Evolutionary conservation across 164 flowering plant genomes (phyloP).

Genomic region (Tetracentron sinense): DNA sequence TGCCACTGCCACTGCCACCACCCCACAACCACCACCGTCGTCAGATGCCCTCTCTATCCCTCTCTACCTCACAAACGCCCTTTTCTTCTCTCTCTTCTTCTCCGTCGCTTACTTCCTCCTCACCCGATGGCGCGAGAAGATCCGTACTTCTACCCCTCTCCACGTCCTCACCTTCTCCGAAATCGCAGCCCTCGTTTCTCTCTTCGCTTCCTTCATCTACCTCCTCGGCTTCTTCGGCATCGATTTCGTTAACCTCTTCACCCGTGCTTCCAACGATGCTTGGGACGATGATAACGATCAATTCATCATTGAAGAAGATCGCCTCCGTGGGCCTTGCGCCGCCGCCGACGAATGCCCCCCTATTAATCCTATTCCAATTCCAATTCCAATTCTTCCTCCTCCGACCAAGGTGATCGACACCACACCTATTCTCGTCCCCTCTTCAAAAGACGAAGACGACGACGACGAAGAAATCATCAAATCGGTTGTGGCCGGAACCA

Average conservation of each 20-base stretch:
- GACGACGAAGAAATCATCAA: slow-evolving; percentile 45
- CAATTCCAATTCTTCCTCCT: no score
- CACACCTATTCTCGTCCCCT: no score
- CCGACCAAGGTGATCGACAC: slow-evolving; percentile 4
- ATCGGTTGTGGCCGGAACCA: slow-evolving; percentile 35
- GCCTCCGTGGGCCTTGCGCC: slow-evolving; percentile 7
- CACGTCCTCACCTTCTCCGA: slow-evolving; percentile 44
- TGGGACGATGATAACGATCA: slow-evolving; percentile 13
- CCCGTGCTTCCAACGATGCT: slow-evolving; percentile 19
- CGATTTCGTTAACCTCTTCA: slow-evolving; percentile 36
- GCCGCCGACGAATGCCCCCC: no score
- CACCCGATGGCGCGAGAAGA: slow-evolving; percentile 53
- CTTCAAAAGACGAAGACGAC: slow-evolving; percentile 26
- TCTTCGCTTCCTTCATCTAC: slow-evolving; percentile 42
- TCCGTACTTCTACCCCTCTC: slow-evolving; percentile 48
- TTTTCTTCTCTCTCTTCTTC: slow-evolving; percentile 48
- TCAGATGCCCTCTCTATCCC: slow-evolving; percentile 39
- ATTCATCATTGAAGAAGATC: slow-evolving; percentile 17
- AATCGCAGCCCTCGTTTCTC: slow-evolving; percentile 34
- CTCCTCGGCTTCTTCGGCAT: slow-evolving; percentile 50
- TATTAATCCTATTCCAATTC: no score
- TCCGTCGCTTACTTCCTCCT: slow-evolving; percentile 43
- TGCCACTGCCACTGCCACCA: no score
- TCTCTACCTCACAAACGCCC: slow-evolving; percentile 33
- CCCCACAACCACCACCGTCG: no score